Evolutionary conservation across 192 early-diverging fungal genomes (phyloP), one percentile per base, ranked within the genome.

Genomic region (Backusella liffmaniae): DNA sequence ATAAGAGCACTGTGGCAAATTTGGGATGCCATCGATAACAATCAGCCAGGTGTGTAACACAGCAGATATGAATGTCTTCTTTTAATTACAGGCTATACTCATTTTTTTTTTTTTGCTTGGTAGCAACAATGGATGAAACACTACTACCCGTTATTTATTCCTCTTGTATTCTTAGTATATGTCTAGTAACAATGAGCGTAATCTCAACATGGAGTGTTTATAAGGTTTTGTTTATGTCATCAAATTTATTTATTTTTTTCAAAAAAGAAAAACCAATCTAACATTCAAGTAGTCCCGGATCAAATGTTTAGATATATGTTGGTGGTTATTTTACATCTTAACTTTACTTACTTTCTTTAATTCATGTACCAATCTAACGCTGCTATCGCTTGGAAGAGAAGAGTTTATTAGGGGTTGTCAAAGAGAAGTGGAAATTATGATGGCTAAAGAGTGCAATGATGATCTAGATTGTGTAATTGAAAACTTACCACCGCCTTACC

Each of bases 161-260:
- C 13, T 72, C 46, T n/a, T 72, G 71, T 36, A 72, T 51, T 9
- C 44, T 72, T 5, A 72, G 71, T 56, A 51, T 35, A n/a, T 30
- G 16, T 21, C 18, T 72, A 8, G 49, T 59, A 34, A 36, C 16
- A 35, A n/a, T 51, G 10, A 51, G 71, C 21, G 34, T 72, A 29
- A 36, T 30, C 36, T 15, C 71, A 30, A 72, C 71, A n/a, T 72
- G 71, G 71, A 53, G 71, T 35, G 71, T 72, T 4, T 72, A 72
- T 21, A 44, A 72, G 44, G 71, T 72, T 39, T 6, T 35, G 34
- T 16, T 32, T 4, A 62, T 29, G 15, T 3, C 15, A 44, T 15
- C 21, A 1, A 56, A 56, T 29, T 9, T 62, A 62, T 62, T 32
- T 29, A 49, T 0, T 44, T 16, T 44, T 13, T 49, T 49, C 46